Conservation (phyloP, 441 rosid species). For the Erysimum pusillum region DNA sequence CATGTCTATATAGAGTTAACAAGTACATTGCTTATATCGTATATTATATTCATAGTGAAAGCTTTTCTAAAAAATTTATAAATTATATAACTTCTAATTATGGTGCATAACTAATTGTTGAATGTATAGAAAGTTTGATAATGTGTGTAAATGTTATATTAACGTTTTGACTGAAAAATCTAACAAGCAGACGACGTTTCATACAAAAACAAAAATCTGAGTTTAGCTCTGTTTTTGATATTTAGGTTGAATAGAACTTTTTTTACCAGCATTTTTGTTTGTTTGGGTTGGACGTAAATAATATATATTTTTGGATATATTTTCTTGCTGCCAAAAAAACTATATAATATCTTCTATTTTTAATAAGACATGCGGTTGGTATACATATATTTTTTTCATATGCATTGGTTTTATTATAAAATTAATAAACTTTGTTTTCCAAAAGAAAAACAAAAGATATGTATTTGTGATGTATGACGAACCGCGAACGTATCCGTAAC, state of each 20-base stretch:
- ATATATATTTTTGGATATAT: too few species aligned
- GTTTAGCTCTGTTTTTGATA: background rate
- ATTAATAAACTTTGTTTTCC: background rate
- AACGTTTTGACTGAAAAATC: too few species aligned
- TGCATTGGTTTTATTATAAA: background rate
- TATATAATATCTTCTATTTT: background rate
- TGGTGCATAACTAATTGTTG: too few species aligned
- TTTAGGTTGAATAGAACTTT: background rate
- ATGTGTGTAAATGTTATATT: too few species aligned
- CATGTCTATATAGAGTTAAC: background rate
- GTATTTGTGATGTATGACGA: slow-evolving; percentile 37
- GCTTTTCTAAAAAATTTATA: too few species aligned
- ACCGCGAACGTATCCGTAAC: slow-evolving; percentile 10
- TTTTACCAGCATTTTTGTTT: background rate
- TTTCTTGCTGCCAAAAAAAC: too few species aligned
- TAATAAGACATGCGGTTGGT: background rate
- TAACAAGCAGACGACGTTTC: too few species aligned
- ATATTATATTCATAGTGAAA: too few species aligned
- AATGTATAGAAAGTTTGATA: too few species aligned
- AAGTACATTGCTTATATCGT: too few species aligned
- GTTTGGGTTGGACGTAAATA: background rate
- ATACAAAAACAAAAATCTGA: background rate
- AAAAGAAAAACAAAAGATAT: background rate
- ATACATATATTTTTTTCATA: background rate
- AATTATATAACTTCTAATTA: too few species aligned